phyloP scores from a whole-genome alignment of 441 rosid genomes.

The Pelargonium cotyledonis region DNA sequence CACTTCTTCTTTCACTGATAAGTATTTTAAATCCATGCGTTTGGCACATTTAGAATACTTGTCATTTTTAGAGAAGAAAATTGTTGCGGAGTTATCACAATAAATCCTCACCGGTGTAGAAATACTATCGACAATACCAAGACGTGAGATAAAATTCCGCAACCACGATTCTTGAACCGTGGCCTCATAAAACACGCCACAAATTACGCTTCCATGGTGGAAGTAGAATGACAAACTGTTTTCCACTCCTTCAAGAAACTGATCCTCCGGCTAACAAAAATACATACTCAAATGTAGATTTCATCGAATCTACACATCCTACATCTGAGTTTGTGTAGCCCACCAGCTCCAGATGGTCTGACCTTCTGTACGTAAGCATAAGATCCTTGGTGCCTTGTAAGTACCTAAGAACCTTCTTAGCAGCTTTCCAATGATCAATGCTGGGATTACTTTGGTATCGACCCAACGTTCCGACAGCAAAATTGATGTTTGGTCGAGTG shows the following conservation, averaged over 20 bases:
- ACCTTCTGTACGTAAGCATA: neutral
- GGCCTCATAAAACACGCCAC: no score
- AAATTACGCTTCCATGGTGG: no score
- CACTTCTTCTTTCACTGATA: no score
- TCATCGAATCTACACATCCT: neutral
- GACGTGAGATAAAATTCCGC: no score
- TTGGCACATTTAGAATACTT: no score
- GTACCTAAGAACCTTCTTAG: neutral
- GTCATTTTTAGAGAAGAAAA: no score
- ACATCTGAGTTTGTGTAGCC: neutral
- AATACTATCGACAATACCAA: no score
- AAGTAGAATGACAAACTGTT: neutral
- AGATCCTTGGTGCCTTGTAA: neutral
- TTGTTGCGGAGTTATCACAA: no score
- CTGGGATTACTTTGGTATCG: neutral
- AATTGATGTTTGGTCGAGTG: neutral
- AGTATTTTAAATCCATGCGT: no score
- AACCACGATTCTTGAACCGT: no score
- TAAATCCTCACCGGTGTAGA: no score
- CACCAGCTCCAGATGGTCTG: neutral
- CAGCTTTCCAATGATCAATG: neutral
- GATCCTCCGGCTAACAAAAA: neutral
- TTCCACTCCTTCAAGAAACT: neutral
- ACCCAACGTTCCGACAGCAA: neutral
- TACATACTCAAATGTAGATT: neutral